Conservation (phyloP, 148 eudicot species). For the Polygonum aviculare region DNA sequence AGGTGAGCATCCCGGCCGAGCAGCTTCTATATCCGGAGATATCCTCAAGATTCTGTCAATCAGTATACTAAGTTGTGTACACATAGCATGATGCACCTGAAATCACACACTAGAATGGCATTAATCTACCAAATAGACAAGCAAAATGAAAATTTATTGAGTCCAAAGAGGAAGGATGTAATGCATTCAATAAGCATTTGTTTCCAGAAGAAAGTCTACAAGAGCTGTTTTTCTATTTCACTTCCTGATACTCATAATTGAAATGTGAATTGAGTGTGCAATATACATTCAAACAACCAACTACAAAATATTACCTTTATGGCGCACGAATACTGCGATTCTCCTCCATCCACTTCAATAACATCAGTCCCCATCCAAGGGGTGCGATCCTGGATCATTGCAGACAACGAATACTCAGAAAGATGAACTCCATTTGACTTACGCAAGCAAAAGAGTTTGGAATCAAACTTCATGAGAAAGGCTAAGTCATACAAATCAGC, state of each 20-base stretch:
- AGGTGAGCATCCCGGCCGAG: conserved; percentile 51
- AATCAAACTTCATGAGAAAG: not conserved
- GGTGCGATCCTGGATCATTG: not conserved
- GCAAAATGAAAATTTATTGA: not conserved
- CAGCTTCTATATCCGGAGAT: conserved; percentile 65
- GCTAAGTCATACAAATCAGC: not conserved
- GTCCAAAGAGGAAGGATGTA: not conserved
- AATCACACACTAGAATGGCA: conserved; percentile 5
- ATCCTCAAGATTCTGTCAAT: conserved; percentile 40
- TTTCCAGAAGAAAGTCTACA: not conserved
- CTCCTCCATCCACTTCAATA: not conserved
- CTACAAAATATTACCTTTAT: not conserved
- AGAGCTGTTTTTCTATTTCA: not conserved
- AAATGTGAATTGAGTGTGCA: not conserved
- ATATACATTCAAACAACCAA: not conserved
- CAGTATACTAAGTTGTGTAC: conserved; percentile 41
- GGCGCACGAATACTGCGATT: not conserved
- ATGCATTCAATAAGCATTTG: not conserved
- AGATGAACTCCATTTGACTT: not conserved
- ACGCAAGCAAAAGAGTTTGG: not conserved
- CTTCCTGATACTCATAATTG: not conserved
- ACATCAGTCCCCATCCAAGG: conserved; percentile 10
- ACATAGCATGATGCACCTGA: conserved; percentile 79
- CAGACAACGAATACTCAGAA: not conserved
- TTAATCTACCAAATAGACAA: not conserved